phyloP scores from a whole-genome alignment of 2,329 filamentous ascomycete species.

The Cladosporium phlei region DNA sequence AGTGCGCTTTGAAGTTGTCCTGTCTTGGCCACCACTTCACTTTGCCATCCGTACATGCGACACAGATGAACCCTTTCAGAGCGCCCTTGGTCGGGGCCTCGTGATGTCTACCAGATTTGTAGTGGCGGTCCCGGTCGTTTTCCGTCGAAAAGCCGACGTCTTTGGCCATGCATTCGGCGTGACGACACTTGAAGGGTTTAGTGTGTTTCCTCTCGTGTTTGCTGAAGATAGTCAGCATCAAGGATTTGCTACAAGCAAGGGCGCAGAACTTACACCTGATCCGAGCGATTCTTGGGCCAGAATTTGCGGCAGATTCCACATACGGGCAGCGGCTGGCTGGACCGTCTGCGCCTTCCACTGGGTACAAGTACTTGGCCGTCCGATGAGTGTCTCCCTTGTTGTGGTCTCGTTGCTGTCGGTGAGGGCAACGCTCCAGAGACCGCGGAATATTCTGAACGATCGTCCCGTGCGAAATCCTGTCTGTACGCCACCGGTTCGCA shows the following conservation, averaged over 20 bases:
- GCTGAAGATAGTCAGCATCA: slow-evolving; percentile 40
- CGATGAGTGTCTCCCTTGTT: not conserved
- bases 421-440: not conserved
- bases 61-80: slow-evolving; percentile 44
- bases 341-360: not conserved
- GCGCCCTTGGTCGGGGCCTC: slow-evolving; percentile 42
- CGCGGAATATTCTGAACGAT: not conserved
- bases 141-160: slow-evolving; percentile 67
- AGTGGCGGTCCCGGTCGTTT: slow-evolving; percentile 80
- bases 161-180: slow-evolving; percentile 51
- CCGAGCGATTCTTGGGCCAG: slow-evolving; percentile 16
- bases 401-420: not conserved
- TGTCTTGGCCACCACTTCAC: slow-evolving; percentile 72
- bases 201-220: slow-evolving; percentile 70
- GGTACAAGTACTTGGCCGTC: not conserved
- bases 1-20: slow-evolving; percentile 83
- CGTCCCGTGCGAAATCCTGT: not conserved
- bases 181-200: slow-evolving; percentile 61
- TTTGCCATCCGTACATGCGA: slow-evolving; percentile 56
- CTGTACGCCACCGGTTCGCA: not conserved
- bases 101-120: slow-evolving; percentile 62
- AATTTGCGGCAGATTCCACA: not conserved
- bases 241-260: not conserved
- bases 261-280: slow-evolving; percentile 12
- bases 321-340: not conserved